Evolutionary conservation across 768 basidiomycete species (phyloP).

Genomic region (Trametes gibbosa): DNA sequence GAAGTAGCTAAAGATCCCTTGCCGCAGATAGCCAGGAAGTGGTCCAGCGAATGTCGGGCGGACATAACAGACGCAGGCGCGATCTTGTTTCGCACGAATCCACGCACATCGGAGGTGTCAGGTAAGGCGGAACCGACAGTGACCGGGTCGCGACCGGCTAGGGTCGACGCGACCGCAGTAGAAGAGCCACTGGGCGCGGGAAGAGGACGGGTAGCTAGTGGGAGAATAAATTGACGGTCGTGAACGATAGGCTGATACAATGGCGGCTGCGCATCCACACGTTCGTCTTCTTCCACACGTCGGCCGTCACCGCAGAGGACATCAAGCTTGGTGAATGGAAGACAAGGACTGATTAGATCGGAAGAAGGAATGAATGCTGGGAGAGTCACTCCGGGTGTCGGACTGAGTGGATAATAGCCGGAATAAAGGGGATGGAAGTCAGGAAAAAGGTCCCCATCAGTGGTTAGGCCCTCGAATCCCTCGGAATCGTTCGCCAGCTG

Average conservation of each 20-base stretch:
- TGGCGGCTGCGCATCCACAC: neutral
- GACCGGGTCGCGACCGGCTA: neutral
- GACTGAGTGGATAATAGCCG: neutral
- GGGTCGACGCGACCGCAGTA: neutral
- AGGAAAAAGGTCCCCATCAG: slow-evolving; percentile 20
- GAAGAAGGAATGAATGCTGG: neutral
- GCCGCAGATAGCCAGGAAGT: slow-evolving; percentile 20
- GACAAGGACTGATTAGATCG: neutral
- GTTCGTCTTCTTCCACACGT: neutral
- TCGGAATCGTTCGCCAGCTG: slow-evolving; percentile 20
- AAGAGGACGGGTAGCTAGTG: neutral
- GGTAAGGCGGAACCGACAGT: neutral
- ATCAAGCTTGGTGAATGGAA: neutral
- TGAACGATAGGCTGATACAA: neutral
- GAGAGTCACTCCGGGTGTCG: neutral
- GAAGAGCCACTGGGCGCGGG: neutral
- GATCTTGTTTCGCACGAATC: neutral
- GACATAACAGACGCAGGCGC: neutral
- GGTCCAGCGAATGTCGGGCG: slow-evolving; percentile 13
- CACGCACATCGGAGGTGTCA: neutral
- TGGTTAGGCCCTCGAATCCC: slow-evolving; percentile 22
- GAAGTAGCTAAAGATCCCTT: neutral
- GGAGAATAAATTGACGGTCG: neutral
- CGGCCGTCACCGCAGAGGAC: neutral
- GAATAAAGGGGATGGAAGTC: slow-evolving; percentile 24